phyloP scores from a whole-genome alignment of 495 filamentous ascomycete species.

The Penicillium longicatenatum region DNA sequence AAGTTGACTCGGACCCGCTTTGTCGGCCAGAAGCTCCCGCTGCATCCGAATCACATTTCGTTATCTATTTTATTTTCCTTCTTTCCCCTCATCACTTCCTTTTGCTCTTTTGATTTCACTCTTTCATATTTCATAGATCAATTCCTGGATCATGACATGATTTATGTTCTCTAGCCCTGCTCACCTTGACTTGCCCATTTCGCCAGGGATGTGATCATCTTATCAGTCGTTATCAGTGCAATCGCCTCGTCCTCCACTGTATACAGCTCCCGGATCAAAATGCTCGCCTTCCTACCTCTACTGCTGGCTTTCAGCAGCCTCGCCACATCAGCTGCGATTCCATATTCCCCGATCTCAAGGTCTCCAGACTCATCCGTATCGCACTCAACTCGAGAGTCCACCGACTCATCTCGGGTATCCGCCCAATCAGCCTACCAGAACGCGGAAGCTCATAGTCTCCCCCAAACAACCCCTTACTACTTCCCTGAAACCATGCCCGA shows the following conservation, averaged over 20 bases:
- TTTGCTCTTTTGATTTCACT: background rate
- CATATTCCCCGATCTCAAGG: background rate
- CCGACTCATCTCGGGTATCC: slow-evolving; percentile 5
- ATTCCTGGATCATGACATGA: background rate
- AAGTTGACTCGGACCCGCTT: slow-evolving; percentile 1
- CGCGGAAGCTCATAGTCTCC: background rate
- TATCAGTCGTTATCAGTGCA: slow-evolving; percentile 12
- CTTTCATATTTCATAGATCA: background rate
- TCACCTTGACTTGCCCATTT: background rate
- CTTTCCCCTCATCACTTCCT: background rate
- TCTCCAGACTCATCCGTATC: background rate
- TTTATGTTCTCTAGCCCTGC: background rate
- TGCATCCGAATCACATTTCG: slow-evolving; percentile 1
- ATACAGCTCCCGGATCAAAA: slow-evolving; percentile 4
- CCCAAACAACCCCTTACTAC: slow-evolving; percentile 18
- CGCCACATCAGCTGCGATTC: slow-evolving; percentile 12
- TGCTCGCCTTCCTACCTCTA: slow-evolving; percentile 11
- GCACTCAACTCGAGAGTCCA: background rate
- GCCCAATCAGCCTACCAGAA: slow-evolving; percentile 6
- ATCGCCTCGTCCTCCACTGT: background rate
- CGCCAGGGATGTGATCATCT: background rate
- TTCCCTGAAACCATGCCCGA: slow-evolving; percentile 25
- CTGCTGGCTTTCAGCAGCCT: slow-evolving; percentile 9
- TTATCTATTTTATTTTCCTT: background rate
- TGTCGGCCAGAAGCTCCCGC: background rate